Percentiles rank a stretch among this genome's conserved stretches.
phyloP scores from a whole-genome alignment of 2,329 filamentous ascomycete genomes.

The Clonostachys byssicola region DNA sequence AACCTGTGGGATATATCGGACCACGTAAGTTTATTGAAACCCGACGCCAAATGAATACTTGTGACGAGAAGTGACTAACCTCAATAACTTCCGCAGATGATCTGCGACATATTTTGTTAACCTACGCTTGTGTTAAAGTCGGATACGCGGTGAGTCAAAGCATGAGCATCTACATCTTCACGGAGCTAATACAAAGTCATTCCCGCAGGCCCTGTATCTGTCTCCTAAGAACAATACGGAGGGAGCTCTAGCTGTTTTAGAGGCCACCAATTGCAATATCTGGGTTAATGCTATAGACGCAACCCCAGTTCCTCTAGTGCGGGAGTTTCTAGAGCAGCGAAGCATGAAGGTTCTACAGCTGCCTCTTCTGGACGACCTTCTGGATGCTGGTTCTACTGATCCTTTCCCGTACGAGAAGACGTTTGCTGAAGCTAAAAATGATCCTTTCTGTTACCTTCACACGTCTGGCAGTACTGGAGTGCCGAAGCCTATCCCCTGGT shows the following conservation, averaged over 20 bases:
- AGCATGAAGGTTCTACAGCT: constrained; percentile 11
- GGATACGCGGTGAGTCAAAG: constrained; percentile 18
- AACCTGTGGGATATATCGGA: constrained; percentile 21
- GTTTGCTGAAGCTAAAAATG: constrained; percentile 18
- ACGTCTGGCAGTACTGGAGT: constrained; percentile 53
- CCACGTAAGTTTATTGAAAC: constrained; percentile 17
- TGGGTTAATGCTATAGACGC: constrained; percentile 12
- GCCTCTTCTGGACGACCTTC: not conserved
- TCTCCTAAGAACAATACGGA: constrained; percentile 23
- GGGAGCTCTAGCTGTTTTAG: constrained; percentile 17
- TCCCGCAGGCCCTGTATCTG: constrained; percentile 17
- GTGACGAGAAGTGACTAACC: not conserved
- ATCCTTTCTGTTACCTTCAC: constrained; percentile 24
- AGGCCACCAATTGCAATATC: constrained; percentile 14
- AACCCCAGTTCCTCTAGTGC: constrained; percentile 11
- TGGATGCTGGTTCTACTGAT: constrained; percentile 14
- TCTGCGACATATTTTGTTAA: constrained; percentile 18
- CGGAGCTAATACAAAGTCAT: too few species aligned
- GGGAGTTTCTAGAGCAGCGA: constrained; percentile 8
- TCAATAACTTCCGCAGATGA: constrained; percentile 12
- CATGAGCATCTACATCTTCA: too few species aligned
- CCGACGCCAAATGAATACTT: too few species aligned
- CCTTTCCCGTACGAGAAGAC: constrained; percentile 27
- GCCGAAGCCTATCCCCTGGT: constrained; percentile 50
- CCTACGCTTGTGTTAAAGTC: constrained; percentile 23